Evolutionary conservation across 2,329 filamentous ascomycete genomes (phyloP).

Genomic region (Aureobasidium sp.): DNA sequence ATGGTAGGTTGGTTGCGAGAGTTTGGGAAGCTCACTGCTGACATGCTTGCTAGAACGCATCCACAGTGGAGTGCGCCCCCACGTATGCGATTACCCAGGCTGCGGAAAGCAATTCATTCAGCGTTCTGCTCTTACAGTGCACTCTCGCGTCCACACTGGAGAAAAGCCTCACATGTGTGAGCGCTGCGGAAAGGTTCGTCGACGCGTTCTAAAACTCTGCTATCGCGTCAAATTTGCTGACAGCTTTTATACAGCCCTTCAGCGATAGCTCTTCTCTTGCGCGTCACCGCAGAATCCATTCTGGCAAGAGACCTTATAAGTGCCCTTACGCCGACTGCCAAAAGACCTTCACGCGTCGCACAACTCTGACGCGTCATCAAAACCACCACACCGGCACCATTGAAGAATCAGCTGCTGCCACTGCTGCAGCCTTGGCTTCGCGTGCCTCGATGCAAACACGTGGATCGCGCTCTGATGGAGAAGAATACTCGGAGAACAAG

Average conservation of each 20-base stretch:
- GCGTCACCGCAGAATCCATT: slow-evolving; percentile 88
- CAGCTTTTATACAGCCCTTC: slow-evolving; percentile 58
- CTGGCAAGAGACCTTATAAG: slow-evolving; percentile 91
- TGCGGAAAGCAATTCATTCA: slow-evolving; percentile 98
- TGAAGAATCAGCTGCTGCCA: slow-evolving; percentile 84
- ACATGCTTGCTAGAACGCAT: slow-evolving; percentile 65
- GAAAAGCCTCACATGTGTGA: slow-evolving; percentile 99
- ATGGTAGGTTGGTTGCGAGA: slow-evolving; percentile 56
- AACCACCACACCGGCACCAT: slow-evolving; percentile 94
- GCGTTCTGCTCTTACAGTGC: slow-evolving; percentile 87
- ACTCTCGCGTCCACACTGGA: slow-evolving; percentile 90
- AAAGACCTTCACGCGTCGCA: slow-evolving; percentile 95
- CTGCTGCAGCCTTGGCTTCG: slow-evolving; percentile 71
- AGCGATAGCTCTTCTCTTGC: slow-evolving; percentile 93
- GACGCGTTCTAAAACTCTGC: not conserved
- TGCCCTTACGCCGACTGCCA: slow-evolving; percentile 96
- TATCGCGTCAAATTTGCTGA: slow-evolving; percentile 8
- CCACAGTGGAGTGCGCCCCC: slow-evolving; percentile 81
- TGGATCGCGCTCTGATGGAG: slow-evolving; percentile 57
- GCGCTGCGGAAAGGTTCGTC: slow-evolving; percentile 80
- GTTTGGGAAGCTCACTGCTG: slow-evolving; percentile 21
- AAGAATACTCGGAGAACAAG: slow-evolving; percentile 58
- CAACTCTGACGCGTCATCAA: slow-evolving; percentile 89
- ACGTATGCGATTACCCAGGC: slow-evolving; percentile 79
- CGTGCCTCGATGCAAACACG: slow-evolving; percentile 36